Evolutionary conservation across 495 filamentous ascomycete species (phyloP), one percentile per base, ranked within the genome.

Genomic region (Aspergillus coremiiformis): DNA sequence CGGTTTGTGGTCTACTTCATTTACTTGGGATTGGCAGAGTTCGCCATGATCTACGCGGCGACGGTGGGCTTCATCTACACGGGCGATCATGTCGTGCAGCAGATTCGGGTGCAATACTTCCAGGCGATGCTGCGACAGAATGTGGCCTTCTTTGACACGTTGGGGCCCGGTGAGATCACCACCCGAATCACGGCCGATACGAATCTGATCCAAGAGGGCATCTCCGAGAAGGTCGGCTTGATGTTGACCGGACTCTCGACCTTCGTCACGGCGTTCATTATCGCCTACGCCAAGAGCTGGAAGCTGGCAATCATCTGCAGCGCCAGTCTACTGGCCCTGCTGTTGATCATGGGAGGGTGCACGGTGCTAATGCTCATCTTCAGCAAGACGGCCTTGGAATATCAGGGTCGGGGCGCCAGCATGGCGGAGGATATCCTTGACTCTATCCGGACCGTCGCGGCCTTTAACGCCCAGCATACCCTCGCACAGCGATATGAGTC

Each of bases 351-450:
- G 86, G 87, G 85, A 27, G 69, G 64, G 33, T 78, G 82, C 5
- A 88, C 86, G 5, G 68, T 55, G 0, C 85, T 87, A 61, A 86
- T 94, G 53, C 69, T 89, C 55, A 87, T 84, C 57, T 92, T 76
- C 61, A 89, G 82, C 61, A 89, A 86, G 62, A 64, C 80, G 26
- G 84, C 86, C 20, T 73, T 96, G 44, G 75, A 85, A 41, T 79
- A 85, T 3, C 91, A 93, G 57, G 90, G 87, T 21, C 70, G 80
- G 14, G 90, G 89, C 55, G 91, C 90, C 39, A 90, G 85, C 1
- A 76, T 97, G n/a, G 92, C 89, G 0, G 92, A 97, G 64, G 93
- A 97, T 67, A 90, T 95, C 52, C 82, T 96, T 57, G 91, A 85
- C 58, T 95, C 90, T 8, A 85, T 96, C 56, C 81, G 93, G 27